Evolutionary conservation across 371 early-diverging fungal species (phyloP).

Genomic region (Mortierella sp.): DNA sequence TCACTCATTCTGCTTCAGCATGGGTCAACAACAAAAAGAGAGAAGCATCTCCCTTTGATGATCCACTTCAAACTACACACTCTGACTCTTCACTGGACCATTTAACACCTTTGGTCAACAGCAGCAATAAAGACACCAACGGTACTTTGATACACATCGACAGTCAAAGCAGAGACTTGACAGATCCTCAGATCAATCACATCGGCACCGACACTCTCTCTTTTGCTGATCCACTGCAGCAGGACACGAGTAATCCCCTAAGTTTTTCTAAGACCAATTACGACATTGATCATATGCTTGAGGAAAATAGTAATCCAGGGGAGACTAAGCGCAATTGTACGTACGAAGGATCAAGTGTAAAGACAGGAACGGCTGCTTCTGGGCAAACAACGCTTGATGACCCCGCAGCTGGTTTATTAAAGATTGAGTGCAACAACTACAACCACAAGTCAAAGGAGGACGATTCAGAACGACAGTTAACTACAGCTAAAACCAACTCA

Average conservation of each 20-base stretch:
- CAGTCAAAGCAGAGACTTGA: not conserved
- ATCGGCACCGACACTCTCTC: not conserved
- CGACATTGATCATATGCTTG: not conserved
- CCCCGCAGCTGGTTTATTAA: not conserved
- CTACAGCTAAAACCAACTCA: not conserved
- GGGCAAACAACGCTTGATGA: not conserved
- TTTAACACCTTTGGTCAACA: not conserved
- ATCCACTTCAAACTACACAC: not conserved
- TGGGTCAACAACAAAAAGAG: constrained; percentile 4
- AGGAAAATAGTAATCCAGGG: not conserved
- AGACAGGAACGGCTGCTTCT: not conserved
- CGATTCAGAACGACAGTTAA: not conserved
- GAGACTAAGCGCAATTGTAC: not conserved
- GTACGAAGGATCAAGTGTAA: not conserved
- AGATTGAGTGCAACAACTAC: too few relatives aligned
- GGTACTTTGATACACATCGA: not conserved
- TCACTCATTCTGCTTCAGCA: constrained; percentile 1
- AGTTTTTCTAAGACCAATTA: not conserved
- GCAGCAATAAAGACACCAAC: not conserved
- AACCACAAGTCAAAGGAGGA: not conserved
- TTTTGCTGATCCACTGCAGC: not conserved
- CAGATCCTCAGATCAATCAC: not conserved
- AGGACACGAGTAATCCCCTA: not conserved
- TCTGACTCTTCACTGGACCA: not conserved
- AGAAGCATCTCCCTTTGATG: not conserved